Conservation (phyloP, 2,329 filamentous ascomycete genomes). For the Beauveria rudraprayagi region DNA sequence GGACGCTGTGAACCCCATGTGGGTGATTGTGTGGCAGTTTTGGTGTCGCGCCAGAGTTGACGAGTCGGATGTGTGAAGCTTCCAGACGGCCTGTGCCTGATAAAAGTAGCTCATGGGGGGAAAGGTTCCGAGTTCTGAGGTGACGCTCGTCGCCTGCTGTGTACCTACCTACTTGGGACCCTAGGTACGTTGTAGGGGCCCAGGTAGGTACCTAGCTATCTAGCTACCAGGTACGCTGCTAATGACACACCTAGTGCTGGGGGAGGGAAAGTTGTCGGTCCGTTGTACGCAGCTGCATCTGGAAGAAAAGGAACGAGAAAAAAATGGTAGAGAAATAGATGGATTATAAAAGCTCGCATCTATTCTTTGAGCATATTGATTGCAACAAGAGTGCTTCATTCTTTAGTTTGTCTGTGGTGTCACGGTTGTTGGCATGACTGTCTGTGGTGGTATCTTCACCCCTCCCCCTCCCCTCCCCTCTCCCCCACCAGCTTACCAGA, state of each 20-base stretch:
- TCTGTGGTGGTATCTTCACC: not conserved
- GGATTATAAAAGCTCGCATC: not conserved
- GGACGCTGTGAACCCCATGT: constrained; percentile 1
- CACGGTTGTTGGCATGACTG: not conserved
- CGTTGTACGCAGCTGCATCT: not conserved
- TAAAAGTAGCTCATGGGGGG: not conserved
- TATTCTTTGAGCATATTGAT: not conserved
- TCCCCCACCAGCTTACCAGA: not conserved
- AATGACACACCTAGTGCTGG: not conserved
- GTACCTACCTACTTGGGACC: not conserved
- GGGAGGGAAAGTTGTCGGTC: not conserved
- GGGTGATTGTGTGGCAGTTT: constrained; percentile 1
- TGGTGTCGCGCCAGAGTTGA: not conserved
- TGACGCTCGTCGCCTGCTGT: not conserved
- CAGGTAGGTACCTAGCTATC: no score
- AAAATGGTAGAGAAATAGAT: not conserved
- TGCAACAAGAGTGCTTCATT: not conserved
- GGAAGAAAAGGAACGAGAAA: not conserved
- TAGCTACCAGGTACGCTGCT: not conserved
- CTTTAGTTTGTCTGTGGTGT: not conserved
- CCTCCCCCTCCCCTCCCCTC: not conserved
- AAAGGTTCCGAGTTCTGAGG: not conserved
- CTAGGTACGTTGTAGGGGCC: no score
- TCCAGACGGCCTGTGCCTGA: not conserved
- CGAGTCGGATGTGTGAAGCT: not conserved